Base-by-base conservation (phyloP, 768 basidiomycete genomes). In the Candolleomyces aberdarensis region DNA sequence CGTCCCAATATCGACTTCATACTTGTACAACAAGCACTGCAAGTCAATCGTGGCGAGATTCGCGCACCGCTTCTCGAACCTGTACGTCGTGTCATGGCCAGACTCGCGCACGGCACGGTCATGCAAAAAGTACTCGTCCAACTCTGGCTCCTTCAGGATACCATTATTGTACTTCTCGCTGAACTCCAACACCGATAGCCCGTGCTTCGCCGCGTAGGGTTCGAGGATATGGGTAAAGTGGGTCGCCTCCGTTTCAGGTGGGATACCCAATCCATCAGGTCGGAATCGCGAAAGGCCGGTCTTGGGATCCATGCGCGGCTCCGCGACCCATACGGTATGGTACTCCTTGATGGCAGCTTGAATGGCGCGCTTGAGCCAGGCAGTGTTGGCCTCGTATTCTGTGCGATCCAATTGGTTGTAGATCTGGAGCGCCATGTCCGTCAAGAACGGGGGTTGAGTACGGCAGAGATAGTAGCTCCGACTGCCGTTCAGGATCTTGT, bases 271-370 rank as follows among this genome's bases (percentile, higher is more conserved):
- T 14, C 97, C 97, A 62, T 90, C 93, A 9, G 96, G 96, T 31
- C 96, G 88, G 76, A 88, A 99, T 52, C 97, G 87, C 0, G 96
- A 97, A 15, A 99, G 84, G 26, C 97, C 96, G 15, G 95, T 94
- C 75, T 91, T 92, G 49, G 89, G 88, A 73, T 99, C 96, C 67
- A 98, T 89, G 22, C 97, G 90, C 29, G 96, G 97, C 69, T 91
- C 88, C 1, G 93, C 89, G 63, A 96, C 88, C 97, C 97, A 99
- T 65, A 98, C 86, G 46, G 91, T 93, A 76, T 99, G 96, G 72
- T 99, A 99, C 71, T 99, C 96, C 76, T 98, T 97, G 79, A 99
- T 95, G 29, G 96, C 96, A 10, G 96, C 96, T 72, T 92, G 92
- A 60, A 99, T 97, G 3, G 96, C 96, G 9, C 89, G 87, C 75